Evolutionary conservation across 108 stramenopile genomes (phyloP), one percentile per base, ranked within the genome.

Genomic region (Conticribra guillardii): DNA sequence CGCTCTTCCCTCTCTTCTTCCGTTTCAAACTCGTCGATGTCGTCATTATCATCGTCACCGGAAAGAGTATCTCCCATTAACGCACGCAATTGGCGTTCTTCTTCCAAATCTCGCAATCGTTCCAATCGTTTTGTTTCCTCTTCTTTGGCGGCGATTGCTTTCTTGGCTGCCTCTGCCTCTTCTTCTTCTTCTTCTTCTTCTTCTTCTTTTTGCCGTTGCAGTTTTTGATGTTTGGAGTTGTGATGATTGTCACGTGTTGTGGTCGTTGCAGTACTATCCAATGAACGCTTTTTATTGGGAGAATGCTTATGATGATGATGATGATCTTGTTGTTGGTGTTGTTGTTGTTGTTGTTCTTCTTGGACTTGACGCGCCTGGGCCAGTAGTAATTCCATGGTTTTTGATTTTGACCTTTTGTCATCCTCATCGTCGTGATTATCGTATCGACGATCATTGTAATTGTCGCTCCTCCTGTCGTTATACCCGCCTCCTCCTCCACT

Each of bases 1-100:
- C 77, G 44, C 46, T 84, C 88, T 58, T 85, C 82, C 3, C 71
- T 34, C 41, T 85, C 73, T 60, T 83, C 81, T 65, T 82, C 72
- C 15, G 71, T 80, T 51, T 80, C 79, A 53, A 80, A 80, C 54
- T 80, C 71, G 22, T 67, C 67, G 0, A 71, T 14, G 9, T 59
- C 55, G 32, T 59, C 32, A 21, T 56, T 51, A 15, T 26, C 37
- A 26, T 66, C 31, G 8, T 68, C 71, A 63, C 57, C 34, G 45
- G 45, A 64, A 21, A 33, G 28, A 50, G 19, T 3, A 16, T 67
- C 74, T 7, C 64, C 76, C 2, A 79, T 61, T 57, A 82, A 47
- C 46, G 71, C 81, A 54, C 31, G 65, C 50, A 82, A 48, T 22
- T 73, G 81, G 22, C 81, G 45, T 23, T 67, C 66, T 30, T 79